Base-by-base conservation (phyloP, 1,139 yeast species). In the Williopsis jadinii region DNA sequence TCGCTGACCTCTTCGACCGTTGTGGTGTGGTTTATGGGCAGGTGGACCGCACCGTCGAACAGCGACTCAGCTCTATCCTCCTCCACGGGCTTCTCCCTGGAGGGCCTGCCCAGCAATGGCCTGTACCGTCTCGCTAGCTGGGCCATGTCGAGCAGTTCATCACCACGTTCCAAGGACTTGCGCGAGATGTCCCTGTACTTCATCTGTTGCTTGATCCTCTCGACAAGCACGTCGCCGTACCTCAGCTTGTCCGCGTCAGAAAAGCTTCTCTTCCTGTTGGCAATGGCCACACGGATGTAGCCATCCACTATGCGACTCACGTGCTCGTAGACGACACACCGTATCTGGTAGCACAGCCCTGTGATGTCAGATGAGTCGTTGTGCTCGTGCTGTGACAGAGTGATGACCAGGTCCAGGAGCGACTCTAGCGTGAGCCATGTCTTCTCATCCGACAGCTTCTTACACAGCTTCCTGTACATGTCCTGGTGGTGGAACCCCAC, bases 401-500 rank as follows among this genome's bases (percentile, higher is more conserved):
- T 40, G 15, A 32, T 38, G 10, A 43, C 37, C 27, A 35, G 38
- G 13, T 52, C 51, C 10, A 53, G 37, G 14, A 53, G 34, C 2
- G 46, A 37, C 3, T 42, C 32, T 8, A 53, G 32, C 28, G 51
- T 46, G 11, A 43, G 26, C 59, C 59, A 55, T 12, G 49, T 38
- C 13, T 41, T 32, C n/a, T 45, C 44, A 6, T 41, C 32, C 30
- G 35, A 43, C 2, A 43, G 26, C 28, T 48, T 52, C n/a, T 39
- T 46, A n/a, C 30, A 10, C 8, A 44, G 9, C 11, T 41, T 35
- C 37, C 52, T 43, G 1, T 46, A 36, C 11, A 40, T 36, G 33
- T 54, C 56, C 11, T 52, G 52, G 32, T 44, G 46, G 35, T 48
- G 41, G 36, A 52, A 54, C 2, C 47, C 57, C 27, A 49, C 43